These are phyloP conservation scores for Paramecium tetraurelia DNA, from an alignment of 73 alveolate genomes.

Conservation along the genomic window DNA sequence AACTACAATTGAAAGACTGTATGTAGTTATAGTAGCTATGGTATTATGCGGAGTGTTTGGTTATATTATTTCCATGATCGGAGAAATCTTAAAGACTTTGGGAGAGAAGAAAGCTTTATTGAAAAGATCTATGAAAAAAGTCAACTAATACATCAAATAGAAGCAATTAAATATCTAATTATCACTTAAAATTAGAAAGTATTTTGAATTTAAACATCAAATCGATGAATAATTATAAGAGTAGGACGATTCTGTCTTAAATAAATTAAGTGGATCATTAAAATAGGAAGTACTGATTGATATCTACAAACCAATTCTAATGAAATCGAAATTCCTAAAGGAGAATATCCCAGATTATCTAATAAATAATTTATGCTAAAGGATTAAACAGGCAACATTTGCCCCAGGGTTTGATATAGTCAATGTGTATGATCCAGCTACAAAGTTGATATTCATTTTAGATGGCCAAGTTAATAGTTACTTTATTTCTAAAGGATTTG, in stretches of 20 bases:
- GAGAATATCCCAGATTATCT: neutral
- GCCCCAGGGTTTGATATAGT: constrained; percentile 5
- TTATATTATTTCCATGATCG: constrained; percentile 45
- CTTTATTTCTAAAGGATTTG: neutral
- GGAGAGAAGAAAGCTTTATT: constrained; percentile 8
- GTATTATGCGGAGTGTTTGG: constrained; percentile 62
- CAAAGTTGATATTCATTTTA: neutral
- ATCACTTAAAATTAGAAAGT: constrained; percentile 53
- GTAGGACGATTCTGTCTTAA: constrained; percentile 38
- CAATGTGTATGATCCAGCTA: neutral
- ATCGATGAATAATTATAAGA: neutral
- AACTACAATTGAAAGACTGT: constrained; percentile 50
- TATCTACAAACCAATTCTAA: constrained; percentile 32
- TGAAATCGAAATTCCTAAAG: neutral
- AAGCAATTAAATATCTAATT: constrained; percentile 41
- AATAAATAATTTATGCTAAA: constrained; percentile 33
- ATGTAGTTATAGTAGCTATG: constrained; percentile 47
- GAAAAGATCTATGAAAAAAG: constrained; percentile 29
- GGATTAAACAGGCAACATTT: neutral
- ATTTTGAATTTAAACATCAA: constrained; percentile 49
- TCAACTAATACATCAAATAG: constrained; percentile 43
- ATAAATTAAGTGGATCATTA: constrained; percentile 5
- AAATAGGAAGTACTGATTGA: constrained; percentile 50
- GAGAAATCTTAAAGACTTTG: constrained; percentile 45
- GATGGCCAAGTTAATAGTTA: constrained; percentile 34